Percentiles rank a stretch among this genome's conserved stretches.
phyloP scores from a whole-genome alignment of 495 filamentous ascomycete genomes.

The Chaetomium cochliodes region DNA sequence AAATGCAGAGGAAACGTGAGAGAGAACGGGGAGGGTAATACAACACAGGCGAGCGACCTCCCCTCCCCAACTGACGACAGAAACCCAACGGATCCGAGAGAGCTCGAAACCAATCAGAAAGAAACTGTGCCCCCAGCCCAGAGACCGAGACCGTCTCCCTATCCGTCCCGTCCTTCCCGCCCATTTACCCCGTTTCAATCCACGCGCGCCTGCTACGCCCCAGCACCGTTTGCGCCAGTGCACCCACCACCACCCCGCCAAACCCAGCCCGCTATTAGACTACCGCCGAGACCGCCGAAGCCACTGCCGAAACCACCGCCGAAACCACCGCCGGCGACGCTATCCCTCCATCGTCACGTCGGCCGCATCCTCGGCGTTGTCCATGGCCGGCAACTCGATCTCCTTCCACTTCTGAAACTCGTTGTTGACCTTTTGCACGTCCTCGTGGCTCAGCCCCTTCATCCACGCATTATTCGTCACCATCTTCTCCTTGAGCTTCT shows the following conservation, averaged over 20 bases:
- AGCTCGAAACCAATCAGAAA: not conserved
- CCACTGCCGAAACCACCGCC: not conserved
- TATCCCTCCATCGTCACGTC: slow-evolving; percentile 34
- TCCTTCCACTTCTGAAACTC: slow-evolving; percentile 56
- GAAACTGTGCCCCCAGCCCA: too few species aligned
- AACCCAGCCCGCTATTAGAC: slow-evolving; percentile 1
- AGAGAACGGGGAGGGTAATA: not conserved
- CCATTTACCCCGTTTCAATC: not conserved
- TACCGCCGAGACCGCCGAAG: too few species aligned
- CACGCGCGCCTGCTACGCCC: not conserved
- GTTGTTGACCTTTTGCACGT: slow-evolving; percentile 67
- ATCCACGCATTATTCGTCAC: slow-evolving; percentile 76
- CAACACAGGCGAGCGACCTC: not conserved
- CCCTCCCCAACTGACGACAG: not conserved
- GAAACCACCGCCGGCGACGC: too few species aligned
- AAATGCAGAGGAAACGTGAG: not conserved
- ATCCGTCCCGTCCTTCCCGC: too few species aligned
- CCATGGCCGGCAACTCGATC: slow-evolving; percentile 28
- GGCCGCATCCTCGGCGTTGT: slow-evolving; percentile 13
- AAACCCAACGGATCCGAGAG: not conserved
- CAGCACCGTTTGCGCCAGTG: slow-evolving; percentile 3
- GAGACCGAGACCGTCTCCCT: too few species aligned
- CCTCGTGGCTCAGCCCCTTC: slow-evolving; percentile 64
- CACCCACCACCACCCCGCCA: too few species aligned
- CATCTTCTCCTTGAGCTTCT: slow-evolving; percentile 68